Conservation (phyloP, 1,284 basidiomycete species). For the Puccinia polysora region DNA sequence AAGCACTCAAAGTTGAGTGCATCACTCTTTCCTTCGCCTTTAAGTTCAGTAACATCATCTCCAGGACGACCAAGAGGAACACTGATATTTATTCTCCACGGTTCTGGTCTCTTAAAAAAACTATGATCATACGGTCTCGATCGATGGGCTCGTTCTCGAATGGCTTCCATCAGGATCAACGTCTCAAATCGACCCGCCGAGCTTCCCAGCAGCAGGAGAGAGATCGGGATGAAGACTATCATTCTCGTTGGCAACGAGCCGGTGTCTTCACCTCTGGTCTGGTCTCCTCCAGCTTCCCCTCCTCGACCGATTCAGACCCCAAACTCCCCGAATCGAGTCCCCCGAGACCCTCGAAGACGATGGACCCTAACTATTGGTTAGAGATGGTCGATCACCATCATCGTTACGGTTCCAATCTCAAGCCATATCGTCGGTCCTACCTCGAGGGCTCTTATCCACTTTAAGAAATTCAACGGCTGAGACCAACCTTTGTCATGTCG, state of each 20-base stretch:
- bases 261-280: constrained; percentile 48
- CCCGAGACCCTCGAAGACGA: constrained; percentile 45
- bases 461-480: constrained; percentile 49
- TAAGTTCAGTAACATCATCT: neutral
- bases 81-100: neutral
- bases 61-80: neutral
- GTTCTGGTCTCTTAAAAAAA: neutral
- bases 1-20: constrained; percentile 46
- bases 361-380: constrained; percentile 51
- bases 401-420: constrained; percentile 64
- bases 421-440: constrained; percentile 51
- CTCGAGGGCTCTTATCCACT: constrained; percentile 16
- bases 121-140: neutral
- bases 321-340: constrained; percentile 20
- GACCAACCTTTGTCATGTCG: constrained; percentile 51
- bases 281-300: constrained; percentile 39
- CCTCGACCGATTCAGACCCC: neutral
- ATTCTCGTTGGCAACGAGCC: constrained; percentile 48
- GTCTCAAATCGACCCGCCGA: constrained; percentile 1
- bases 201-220: neutral
- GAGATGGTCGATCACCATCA: constrained; percentile 69
- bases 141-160: neutral
- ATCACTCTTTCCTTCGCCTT: neutral
- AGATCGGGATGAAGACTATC: constrained; percentile 26
- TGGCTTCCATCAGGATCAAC: neutral